Base-by-base conservation (phyloP, 2,329 filamentous ascomycete species). In the Fusarium dlaminii region DNA sequence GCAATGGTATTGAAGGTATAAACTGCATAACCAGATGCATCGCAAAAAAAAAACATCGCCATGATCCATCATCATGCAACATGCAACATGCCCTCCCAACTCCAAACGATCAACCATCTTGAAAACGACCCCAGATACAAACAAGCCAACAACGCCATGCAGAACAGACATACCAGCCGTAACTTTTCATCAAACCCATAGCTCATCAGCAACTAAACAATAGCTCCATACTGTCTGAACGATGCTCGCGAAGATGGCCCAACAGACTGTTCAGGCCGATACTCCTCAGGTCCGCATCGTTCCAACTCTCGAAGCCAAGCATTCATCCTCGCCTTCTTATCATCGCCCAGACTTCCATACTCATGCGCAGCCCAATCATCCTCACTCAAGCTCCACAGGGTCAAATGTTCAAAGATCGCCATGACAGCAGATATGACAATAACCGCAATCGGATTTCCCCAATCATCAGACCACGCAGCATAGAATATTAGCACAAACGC, bases 401-500 rank as follows among this genome's bases (percentile, higher is more conserved):
- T 80, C 40, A 82, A 62, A 48, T 82, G 81, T 58, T 82, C 80
- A 27, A 78, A 52, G 17, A 81, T 73, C 3, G 81, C 81, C 61
- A 81, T 74, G 46, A 81, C 58, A 14, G 80, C 80, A 10, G 79
- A 77, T 29, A 78, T 71, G 27, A 76, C 67, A 18, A 82, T 81
- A 27, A 77, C 80, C 7, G 70, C 61, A 7, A 81, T 66, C 11
- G 78, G 79, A 56, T 78, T 78, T 8, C 76, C 72, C 77, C 79
- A 80, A 55, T 77, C 75, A 29, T 75, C 72, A 3, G 77, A 77
- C 77, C 79, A 80, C 3, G 80, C 80, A 24, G 79, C 80, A 27
- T 79, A 80, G 59, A 82, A 81, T 54, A 82, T 80, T 59, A 82
- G 74, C 43, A 81, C 77, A 34, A 80, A 81, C 11, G 81, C 79